These are phyloP conservation scores for Globisporangium perplexum DNA, from an alignment of 352 stramenopile species.

Conservation along the genomic window DNA sequence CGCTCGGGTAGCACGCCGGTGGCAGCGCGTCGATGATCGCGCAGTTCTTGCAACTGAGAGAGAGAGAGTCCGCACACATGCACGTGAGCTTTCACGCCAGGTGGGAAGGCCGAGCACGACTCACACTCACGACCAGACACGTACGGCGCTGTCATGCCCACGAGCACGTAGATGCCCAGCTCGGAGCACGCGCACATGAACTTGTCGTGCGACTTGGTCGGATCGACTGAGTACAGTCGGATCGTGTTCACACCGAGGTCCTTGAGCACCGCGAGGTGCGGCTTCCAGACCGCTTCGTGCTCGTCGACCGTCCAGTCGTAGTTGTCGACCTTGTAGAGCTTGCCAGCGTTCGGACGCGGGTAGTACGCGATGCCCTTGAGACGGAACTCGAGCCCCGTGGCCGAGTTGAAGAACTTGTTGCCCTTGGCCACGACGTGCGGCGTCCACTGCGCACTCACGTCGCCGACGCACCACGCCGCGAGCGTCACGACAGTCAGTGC, in stretches of 20 bases:
- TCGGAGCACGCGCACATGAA: constrained; percentile 70
- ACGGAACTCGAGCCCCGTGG: constrained; percentile 55
- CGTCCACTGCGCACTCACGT: too few species aligned
- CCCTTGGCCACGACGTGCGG: constrained; percentile 38
- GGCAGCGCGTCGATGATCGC: constrained; percentile 34
- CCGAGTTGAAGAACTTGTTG: constrained; percentile 84
- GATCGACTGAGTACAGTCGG: constrained; percentile 61
- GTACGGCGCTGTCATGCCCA: constrained; percentile 56
- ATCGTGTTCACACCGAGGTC: constrained; percentile 61
- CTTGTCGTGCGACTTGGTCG: constrained; percentile 55
- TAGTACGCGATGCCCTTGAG: constrained; percentile 73
- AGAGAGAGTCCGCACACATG: neutral
- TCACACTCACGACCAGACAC: neutral
- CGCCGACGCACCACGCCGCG: too few species aligned
- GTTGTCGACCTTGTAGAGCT: constrained; percentile 40
- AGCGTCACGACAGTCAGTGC: too few species aligned
- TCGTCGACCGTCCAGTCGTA: constrained; percentile 66
- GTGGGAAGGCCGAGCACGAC: too few species aligned
- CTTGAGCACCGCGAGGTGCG: constrained; percentile 45
- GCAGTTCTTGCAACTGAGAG: constrained; percentile 43
- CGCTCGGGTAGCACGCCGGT: constrained; percentile 43
- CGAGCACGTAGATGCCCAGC: constrained; percentile 64
- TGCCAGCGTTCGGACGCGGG: constrained; percentile 51
- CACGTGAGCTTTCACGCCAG: neutral
- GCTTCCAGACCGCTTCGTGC: constrained; percentile 43